A percentile compares a stretch with the other conserved stretches of the same genome.
Conservation (phyloP, 2,329 filamentous ascomycete species). For the Apiospora sp. region DNA sequence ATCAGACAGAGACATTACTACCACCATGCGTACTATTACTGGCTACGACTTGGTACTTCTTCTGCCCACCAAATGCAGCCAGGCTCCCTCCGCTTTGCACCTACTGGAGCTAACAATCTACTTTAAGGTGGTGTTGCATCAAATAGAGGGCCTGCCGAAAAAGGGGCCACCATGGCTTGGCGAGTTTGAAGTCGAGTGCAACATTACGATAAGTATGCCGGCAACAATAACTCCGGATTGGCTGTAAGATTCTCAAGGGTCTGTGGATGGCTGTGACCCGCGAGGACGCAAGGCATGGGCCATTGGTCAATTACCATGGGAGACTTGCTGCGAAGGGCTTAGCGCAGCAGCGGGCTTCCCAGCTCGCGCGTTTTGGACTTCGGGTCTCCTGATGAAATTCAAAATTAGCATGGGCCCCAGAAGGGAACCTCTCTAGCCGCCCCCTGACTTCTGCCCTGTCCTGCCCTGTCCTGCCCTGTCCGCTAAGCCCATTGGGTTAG, state of each 20-base stretch:
- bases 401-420: constrained; percentile 16
- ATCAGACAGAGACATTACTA: constrained; percentile 16
- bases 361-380: constrained; percentile 1
- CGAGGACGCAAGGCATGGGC: background rate
- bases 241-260: background rate
- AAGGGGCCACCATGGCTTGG: constrained; percentile 1
- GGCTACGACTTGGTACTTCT: background rate
- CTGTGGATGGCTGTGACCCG: background rate
- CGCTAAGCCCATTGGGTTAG: background rate
- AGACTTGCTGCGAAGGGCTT: constrained; percentile 3
- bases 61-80: background rate
- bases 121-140: background rate
- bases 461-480: background rate
- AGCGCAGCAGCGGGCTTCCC: background rate
- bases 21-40: background rate
- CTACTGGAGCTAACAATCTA: background rate
- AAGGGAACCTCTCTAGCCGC: constrained; percentile 11
- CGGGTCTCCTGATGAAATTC: constrained; percentile 14
- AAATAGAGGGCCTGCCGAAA: constrained; percentile 7
- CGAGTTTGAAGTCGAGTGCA: constrained; percentile 9
- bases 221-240: constrained; percentile 4
- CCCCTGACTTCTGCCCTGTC: background rate
- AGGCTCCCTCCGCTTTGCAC: constrained; percentile 1
- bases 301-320: constrained; percentile 1
- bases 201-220: background rate